Conservation (phyloP, 2,329 filamentous ascomycete species). For the Esteya vermicola region DNA sequence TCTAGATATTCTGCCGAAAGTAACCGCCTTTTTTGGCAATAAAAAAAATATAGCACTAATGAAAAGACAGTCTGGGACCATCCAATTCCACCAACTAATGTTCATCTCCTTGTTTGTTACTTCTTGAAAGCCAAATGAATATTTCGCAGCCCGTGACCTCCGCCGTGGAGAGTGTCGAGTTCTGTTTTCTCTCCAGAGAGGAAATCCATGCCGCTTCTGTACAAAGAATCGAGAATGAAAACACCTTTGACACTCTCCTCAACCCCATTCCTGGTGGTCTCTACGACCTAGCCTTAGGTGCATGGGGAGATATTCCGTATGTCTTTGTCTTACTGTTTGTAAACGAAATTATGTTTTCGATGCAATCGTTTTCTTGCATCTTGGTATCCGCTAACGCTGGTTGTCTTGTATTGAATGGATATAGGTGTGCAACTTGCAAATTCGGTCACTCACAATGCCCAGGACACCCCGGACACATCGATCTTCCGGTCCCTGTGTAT, state of each 20-base stretch:
- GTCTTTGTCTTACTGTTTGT: no score
- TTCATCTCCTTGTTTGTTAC: no score
- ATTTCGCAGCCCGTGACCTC: slow-evolving; percentile 72
- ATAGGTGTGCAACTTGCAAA: slow-evolving; percentile 87
- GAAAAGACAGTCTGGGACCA: no score
- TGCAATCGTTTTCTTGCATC: no score
- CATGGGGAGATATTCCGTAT: slow-evolving; percentile 75
- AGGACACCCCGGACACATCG: slow-evolving; percentile 89
- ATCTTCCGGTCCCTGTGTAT: slow-evolving; percentile 84
- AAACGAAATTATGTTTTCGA: no score
- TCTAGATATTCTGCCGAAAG: no score
- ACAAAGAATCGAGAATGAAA: slow-evolving; percentile 83
- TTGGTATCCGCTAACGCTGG: not conserved
- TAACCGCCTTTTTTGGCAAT: no score
- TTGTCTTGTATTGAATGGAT: no score
- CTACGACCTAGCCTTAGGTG: slow-evolving; percentile 82
- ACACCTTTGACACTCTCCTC: slow-evolving; percentile 83
- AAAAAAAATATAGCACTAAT: no score
- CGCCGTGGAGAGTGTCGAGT: slow-evolving; percentile 75
- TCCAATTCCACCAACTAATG: no score
- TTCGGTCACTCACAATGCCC: slow-evolving; percentile 70
- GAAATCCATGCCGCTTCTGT: slow-evolving; percentile 87
- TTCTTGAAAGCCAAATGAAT: no score
- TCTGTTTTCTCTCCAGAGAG: slow-evolving; percentile 65
- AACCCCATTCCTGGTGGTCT: slow-evolving; percentile 83